Conservation (phyloP, 1,139 yeast genomes). For the Geotrichum armillariae region DNA sequence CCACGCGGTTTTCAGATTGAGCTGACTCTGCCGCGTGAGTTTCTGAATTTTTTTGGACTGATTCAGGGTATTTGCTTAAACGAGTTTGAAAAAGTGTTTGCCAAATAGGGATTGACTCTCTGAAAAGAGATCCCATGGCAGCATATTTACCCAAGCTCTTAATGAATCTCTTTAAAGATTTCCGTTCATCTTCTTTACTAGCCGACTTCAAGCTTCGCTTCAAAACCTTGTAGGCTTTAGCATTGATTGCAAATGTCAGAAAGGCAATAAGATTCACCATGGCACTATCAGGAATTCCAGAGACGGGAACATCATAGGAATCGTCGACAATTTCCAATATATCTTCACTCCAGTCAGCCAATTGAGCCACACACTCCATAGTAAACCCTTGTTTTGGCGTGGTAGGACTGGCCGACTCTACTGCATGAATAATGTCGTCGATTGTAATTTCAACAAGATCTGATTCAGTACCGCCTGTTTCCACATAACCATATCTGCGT, state of each 20-base stretch:
- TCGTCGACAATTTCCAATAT: constrained; percentile 36
- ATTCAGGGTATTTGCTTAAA: constrained; percentile 26
- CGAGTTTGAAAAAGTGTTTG: constrained; percentile 24
- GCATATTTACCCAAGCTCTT: constrained; percentile 26
- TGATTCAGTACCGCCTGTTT: constrained; percentile 65
- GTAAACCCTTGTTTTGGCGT: constrained; percentile 16
- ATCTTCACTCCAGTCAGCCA: constrained; percentile 26
- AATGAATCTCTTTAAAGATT: constrained; percentile 24
- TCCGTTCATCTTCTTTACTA: constrained; percentile 1
- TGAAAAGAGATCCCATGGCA: constrained; percentile 26
- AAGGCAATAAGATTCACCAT: constrained; percentile 16
- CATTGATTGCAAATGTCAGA: constrained; percentile 21
- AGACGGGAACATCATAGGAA: constrained; percentile 34
- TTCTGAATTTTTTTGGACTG: constrained; percentile 16
- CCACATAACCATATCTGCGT: constrained; percentile 90
- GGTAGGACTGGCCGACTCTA: constrained; percentile 22
- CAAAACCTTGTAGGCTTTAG: constrained; percentile 16
- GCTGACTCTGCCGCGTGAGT: constrained; percentile 14
- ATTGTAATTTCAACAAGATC: constrained; percentile 74
- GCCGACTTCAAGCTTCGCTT: constrained; percentile 15
- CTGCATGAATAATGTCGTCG: constrained; percentile 27
- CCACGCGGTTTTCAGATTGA: constrained; percentile 22
- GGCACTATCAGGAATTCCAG: constrained; percentile 31
- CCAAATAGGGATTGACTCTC: constrained; percentile 26
- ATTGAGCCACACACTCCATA: constrained; percentile 12